Evolutionary conservation across 176 grass and related monocot genomes (phyloP), one percentile per base, ranked within the genome.

Genomic region (Urochloa ruziziensis): DNA sequence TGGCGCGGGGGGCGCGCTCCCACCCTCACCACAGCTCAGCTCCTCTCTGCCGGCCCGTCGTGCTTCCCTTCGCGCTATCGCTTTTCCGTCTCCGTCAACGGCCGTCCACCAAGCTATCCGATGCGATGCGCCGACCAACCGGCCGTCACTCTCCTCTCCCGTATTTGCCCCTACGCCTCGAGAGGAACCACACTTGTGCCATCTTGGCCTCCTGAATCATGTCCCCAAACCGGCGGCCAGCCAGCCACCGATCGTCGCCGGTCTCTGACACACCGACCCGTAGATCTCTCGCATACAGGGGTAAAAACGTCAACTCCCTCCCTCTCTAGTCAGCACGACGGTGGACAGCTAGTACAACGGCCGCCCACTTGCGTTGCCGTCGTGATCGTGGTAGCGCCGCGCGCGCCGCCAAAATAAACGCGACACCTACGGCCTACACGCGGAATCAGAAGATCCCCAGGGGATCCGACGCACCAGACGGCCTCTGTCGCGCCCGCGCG

Each of bases 391-490:
- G 62, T 53, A 67, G n/a, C 7, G 25, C 2, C 7, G 8, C 52
- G 80, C 73, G 80, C 74, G 86, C 80, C 66, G 86, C 60, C 81
- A 35, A 17, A 78, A 24, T 8, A n/a, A 12, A 23, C 48, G n/a
- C n/a, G 10, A 25, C n/a, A 10, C 18, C 56, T n/a, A 34, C 16
- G 63, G 21, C 17, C 46, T 35, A 23, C 35, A 14, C 25, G 35
- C 49, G n/a, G 42, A 84, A 60, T 89, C 18, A 69, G 15, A 62
- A 85, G 82, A 85, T 77, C 40, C 77, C 54, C 3, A 76, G 70
- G 82, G 60, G 61, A 53, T 43, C 40, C 43, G 1, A 85, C 24
- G 11, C 81, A 66, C 66, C 65, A 79, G 36, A 58, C 51, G 18
- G 13, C 6, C 53, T 13, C 29, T 24, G 23, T 6, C 35, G 33